Conservation (phyloP, 176 grass and related monocot species). For the Miscanthus lutarioriparius region DNA sequence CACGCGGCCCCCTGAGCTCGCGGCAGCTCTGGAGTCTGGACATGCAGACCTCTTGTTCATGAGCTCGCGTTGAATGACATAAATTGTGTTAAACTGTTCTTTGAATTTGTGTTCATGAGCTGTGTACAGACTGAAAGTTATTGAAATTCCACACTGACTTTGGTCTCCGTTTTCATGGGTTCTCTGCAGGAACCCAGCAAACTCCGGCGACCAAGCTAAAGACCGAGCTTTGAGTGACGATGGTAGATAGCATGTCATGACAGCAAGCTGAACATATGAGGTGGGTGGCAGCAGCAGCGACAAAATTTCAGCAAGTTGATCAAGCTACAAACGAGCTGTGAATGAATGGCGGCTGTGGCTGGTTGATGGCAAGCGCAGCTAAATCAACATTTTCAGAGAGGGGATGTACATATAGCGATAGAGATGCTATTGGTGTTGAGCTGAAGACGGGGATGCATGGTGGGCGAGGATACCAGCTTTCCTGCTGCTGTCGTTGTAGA, state of each 20-base stretch:
- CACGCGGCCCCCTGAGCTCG: background rate
- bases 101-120: background rate
- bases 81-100: background rate
- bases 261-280: slow-evolving; percentile 19
- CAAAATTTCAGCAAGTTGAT: slow-evolving; percentile 19
- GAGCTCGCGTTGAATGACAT: slow-evolving; percentile 10
- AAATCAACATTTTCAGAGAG: slow-evolving; percentile 9
- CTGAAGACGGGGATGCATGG: background rate
- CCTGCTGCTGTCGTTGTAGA: slow-evolving; percentile 41
- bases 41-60: slow-evolving; percentile 21
- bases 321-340: background rate
- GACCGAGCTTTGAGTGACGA: slow-evolving; percentile 47
- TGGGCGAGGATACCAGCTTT: slow-evolving; percentile 16
- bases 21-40: slow-evolving; percentile 17
- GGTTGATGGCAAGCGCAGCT: background rate
- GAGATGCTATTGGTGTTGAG: slow-evolving; percentile 32
- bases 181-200: slow-evolving; percentile 40
- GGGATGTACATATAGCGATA: slow-evolving; percentile 46
- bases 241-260: slow-evolving; percentile 23
- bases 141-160: background rate
- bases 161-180: slow-evolving; percentile 8
- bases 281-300: background rate
- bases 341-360: background rate
- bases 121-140: background rate
- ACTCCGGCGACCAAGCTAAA: slow-evolving; percentile 48